These are phyloP conservation scores for Solanum etuberosum DNA, from an alignment of 257 asterid genomes.

Conservation along the genomic window DNA sequence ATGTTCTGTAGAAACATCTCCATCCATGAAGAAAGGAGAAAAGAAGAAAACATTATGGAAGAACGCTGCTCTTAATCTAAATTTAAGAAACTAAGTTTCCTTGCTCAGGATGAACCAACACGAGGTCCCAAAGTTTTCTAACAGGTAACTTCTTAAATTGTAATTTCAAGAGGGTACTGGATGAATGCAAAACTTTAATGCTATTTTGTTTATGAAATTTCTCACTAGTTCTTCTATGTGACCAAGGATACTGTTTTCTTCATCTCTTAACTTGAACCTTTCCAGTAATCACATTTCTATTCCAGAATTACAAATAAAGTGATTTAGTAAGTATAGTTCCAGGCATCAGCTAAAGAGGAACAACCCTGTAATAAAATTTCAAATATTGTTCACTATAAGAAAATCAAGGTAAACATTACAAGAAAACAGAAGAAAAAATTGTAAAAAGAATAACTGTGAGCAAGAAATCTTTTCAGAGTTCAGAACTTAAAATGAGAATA, in stretches of 20 bases:
- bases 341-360: neutral
- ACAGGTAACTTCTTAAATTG: neutral
- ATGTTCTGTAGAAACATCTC: neutral
- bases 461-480: neutral
- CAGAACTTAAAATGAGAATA: slow-evolving; percentile 4
- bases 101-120: neutral
- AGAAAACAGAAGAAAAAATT: neutral
- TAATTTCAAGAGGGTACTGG: neutral
- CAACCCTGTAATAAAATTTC: neutral
- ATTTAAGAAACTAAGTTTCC: neutral
- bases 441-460: neutral
- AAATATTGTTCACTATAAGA: neutral
- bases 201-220: neutral
- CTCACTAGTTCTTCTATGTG: neutral
- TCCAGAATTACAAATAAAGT: neutral
- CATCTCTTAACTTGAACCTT: neutral
- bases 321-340: neutral
- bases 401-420: neutral
- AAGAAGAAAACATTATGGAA: neutral
- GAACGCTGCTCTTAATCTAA: neutral
- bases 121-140: neutral
- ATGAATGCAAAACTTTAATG: neutral
- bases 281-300: neutral
- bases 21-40: neutral
- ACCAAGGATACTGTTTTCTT: neutral